Base-by-base conservation (phyloP, 192 early-diverging fungal genomes). In the Diversispora eburnea region DNA sequence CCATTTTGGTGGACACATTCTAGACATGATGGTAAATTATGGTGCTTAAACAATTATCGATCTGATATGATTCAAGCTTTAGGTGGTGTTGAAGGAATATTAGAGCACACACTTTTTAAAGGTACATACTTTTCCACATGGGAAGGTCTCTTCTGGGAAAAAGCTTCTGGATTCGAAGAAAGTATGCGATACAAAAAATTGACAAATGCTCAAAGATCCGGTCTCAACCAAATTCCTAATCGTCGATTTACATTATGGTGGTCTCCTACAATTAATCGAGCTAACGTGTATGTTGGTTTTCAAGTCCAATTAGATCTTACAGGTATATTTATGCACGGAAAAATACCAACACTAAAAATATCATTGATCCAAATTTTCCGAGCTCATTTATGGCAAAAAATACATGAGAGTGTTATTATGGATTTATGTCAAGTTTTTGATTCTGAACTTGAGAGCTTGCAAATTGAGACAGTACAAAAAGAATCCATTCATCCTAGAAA, bases 251-350 rank as follows among this genome's bases (percentile, higher is more conserved):
- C 95, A 6, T 87, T 99, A 65, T 99, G 97, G 97, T 99, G 97
- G 97, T 94, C 92, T 48, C 95, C 95, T 4, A 99, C 97, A 6
- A 97, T 99, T 78, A 99, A 99, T 79, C 89, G 95, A 73, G 92
- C 94, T 45, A 97, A 99, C 80, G 97, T 99, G 19, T 99, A 99
- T 77, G 94, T 99, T 63, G 97, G 97, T 84, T 99, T 99, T 95
- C 95, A 98, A 82, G 96, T 98, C 73, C 97, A 99, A 83, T 86
- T 99, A 55, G 97, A 99, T 88, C 86, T 99, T 79, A 99, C 97
- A 7, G 97, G 97, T 80, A 99, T 99, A 60, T 99, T 98, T 77
- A 99, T 99, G 97, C 96, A 99, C 83, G 97, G 97, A 75, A 99
- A 99, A 83, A 95, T 99, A 75, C 97, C 97, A 15, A 99, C 97